Base-by-base conservation (phyloP, 768 basidiomycete genomes). In the Hypholoma sublateritium region DNA sequence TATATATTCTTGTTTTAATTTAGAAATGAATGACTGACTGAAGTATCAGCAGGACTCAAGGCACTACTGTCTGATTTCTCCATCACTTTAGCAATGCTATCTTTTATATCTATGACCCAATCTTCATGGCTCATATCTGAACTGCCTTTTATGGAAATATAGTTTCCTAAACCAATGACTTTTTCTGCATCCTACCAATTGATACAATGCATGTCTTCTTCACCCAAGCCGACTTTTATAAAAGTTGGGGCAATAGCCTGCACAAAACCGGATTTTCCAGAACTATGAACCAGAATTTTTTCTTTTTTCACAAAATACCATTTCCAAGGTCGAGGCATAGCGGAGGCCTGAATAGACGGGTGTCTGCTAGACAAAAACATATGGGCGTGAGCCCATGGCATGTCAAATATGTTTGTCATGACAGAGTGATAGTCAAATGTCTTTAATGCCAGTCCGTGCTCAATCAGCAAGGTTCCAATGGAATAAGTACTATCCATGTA, bases 401-500 rank as follows among this genome's bases (percentile, higher is more conserved):
- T 57, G 17, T 19, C 28, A 21, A 19, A 19, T 35, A 49, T 41
- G 39, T 41, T 41, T 9, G 28, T 5, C 28, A 9, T 9, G 9
- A 50, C 8, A 58, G 43, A 4, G 52, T 52, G 2, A 17, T 11
- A 36, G 49, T 61, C 9, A 11, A 14, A 56, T 47, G 11, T 35
- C 60, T 13, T 56, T 58, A 21, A 41, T 43, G 32, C 53, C 56
- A 46, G 62, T 57, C 58, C 39, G 51, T 41, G 60, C 16, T 16
- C 19, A 46, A 45, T 56, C 52, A 16, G 43, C 45, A 14, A 61
- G 63, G 16, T 51, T 49, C 39, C 41, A 42, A 34, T 56, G 50
- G 2, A 47, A 46, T 8, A 61, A 58, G 35, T 47, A 35, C 47
- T 62, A 61, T 50, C 64, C 65, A 48, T 24, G 19, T n/a, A 21